A percentile compares a stretch with the other conserved stretches of the same genome.
Conservation (phyloP, 176 grass and related monocot species). For the Olyra latifolia region DNA sequence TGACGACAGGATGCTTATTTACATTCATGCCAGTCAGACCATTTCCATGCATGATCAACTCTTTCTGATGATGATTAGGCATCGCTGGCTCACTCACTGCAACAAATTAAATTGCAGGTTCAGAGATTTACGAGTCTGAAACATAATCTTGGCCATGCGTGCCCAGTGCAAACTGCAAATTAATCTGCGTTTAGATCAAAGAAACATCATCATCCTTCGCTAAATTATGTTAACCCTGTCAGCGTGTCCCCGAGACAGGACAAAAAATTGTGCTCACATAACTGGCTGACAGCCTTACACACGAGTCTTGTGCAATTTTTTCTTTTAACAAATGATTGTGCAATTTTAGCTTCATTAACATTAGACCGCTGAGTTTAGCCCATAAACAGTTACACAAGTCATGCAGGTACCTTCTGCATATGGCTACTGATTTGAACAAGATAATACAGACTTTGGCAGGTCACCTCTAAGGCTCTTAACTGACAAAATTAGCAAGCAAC, state of each 20-base stretch:
- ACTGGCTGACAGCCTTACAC: neutral
- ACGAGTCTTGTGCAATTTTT: too few relatives aligned
- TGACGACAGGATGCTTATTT: neutral
- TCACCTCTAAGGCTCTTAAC: neutral
- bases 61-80: neutral
- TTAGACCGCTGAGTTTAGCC: neutral
- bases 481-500: neutral
- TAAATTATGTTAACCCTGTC: neutral
- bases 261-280: neutral
- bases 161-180: neutral
- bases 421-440: neutral
- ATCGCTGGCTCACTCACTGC: neutral
- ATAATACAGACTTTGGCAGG: neutral
- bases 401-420: neutral
- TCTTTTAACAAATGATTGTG: too few relatives aligned
- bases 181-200: neutral
- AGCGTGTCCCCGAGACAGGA: too few relatives aligned
- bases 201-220: neutral
- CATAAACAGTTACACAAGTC: neutral
- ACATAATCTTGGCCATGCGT: neutral
- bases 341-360: neutral
- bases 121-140: neutral
- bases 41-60: neutral
- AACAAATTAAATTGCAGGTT: neutral
- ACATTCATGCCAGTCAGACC: neutral